These are phyloP conservation scores for Hypoxylon trugodes DNA, from an alignment of 495 filamentous ascomycete genomes.

Conservation along the genomic window DNA sequence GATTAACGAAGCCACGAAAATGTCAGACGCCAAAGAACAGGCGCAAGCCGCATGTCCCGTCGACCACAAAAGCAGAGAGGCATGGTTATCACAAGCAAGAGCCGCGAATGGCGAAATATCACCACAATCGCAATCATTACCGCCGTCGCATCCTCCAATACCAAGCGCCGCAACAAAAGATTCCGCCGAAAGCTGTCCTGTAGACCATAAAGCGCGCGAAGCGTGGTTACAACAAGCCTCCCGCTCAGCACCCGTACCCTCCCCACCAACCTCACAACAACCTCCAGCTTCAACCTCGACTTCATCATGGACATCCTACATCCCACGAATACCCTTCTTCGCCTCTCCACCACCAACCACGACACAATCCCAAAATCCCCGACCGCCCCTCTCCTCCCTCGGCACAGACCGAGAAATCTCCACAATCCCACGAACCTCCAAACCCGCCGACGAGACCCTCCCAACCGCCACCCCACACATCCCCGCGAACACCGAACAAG, in stretches of 20 bases:
- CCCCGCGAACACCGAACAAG: constrained; percentile 74
- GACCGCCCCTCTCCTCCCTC: constrained; percentile 42
- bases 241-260: constrained; percentile 39
- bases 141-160: constrained; percentile 41
- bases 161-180: constrained; percentile 21
- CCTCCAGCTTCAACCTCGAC: constrained; percentile 5
- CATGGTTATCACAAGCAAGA: constrained; percentile 71
- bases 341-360: constrained; percentile 38
- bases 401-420: constrained; percentile 77
- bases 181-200: constrained; percentile 70
- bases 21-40: constrained; percentile 25
- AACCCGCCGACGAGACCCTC: constrained; percentile 43
- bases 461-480: constrained; percentile 53
- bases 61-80: constrained; percentile 82
- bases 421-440: constrained; percentile 76
- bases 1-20: not conserved
- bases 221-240: constrained; percentile 72
- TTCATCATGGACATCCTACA: constrained; percentile 50
- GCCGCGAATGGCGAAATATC: constrained; percentile 25
- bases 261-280: not conserved
- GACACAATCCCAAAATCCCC: constrained; percentile 43
- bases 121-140: constrained; percentile 29
- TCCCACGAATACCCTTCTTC: constrained; percentile 42
- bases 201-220: constrained; percentile 85
- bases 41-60: constrained; percentile 72